Base-by-base conservation (phyloP, 2,329 filamentous ascomycete species). In the Ophiostoma triangulosporum region DNA sequence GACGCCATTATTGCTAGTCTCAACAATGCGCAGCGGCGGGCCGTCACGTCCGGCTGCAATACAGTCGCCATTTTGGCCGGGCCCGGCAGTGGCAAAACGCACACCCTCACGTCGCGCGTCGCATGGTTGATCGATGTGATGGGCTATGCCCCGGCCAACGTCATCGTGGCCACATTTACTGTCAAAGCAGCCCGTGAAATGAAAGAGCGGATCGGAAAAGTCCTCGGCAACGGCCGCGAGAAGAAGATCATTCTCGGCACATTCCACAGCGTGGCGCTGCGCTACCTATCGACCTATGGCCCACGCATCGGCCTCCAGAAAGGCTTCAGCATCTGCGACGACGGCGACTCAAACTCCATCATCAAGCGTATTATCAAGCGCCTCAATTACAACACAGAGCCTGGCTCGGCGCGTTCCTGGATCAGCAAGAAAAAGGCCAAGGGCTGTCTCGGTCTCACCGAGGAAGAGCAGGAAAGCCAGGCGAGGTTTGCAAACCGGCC, bases 81-180 rank as follows among this genome's bases (percentile, higher is more conserved):
- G 0, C 82, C 79, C 3, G 82, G 81, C 17, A 84, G 80, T 57
- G 91, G 93, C 20, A 97, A 98, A 69, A 98, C 91, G 14, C 94
- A 96, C 67, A 97, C 93, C 0, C 75, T 98, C 52, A 95, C 90
- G 0, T 88, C 90, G 45, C 85, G 93, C 57, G 88, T 96, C 55
- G 90, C 90, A 61, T 94, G 91, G 75, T 80, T 96, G 29, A 77
- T 96, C 52, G 78, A 83, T 50, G 74, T 85, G 61, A 71, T 80
- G 60, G 80, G 83, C 40, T 79, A 88, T 61, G 77, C 80, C 54
- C 91, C 91, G 62, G 81, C 86, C 70, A 88, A 96, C 69, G 82
- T 97, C 62, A 83, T 98, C 56, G 91, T 96, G 56, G 93, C 91
- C 57, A 97, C 91, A 0, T 98, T 98, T 64, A 98, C 93, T 2